Evolutionary conservation across 345 rosid genomes (phyloP).

Genomic region (Populus euphratica): DNA sequence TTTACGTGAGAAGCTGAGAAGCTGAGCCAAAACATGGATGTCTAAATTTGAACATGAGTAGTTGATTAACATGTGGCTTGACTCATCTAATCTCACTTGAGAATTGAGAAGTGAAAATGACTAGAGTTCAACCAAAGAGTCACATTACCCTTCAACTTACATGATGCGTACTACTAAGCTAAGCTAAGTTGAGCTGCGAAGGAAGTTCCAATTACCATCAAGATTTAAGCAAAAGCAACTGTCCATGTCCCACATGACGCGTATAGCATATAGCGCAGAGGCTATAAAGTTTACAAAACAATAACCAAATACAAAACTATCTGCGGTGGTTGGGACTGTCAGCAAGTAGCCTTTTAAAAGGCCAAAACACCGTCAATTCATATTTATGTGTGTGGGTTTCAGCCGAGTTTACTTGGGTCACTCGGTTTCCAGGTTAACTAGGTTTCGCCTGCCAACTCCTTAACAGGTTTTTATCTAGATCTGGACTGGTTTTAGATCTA

Average conservation of each 20-base stretch:
- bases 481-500: too few species aligned
- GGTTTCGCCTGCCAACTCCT: too few species aligned
- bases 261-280: background rate
- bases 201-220: constrained; percentile 23
- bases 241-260: constrained; percentile 7
- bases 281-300: background rate
- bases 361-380: too few species aligned
- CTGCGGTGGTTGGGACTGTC: constrained; percentile 1
- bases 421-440: too few species aligned
- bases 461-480: too few species aligned
- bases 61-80: background rate
- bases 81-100: background rate
- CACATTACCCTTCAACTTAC: constrained; percentile 9
- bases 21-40: background rate
- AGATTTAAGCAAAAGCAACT: constrained; percentile 1
- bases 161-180: background rate
- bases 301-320: background rate
- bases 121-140: background rate
- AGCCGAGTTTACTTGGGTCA: too few species aligned
- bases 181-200: constrained; percentile 8
- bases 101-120: background rate
- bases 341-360: too few species aligned
- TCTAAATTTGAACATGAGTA: background rate
- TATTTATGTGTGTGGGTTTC: too few species aligned
- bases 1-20: too few species aligned